phyloP scores from a whole-genome alignment of 1,284 basidiomycete genomes.

The Ceraceosorus guamensis region DNA sequence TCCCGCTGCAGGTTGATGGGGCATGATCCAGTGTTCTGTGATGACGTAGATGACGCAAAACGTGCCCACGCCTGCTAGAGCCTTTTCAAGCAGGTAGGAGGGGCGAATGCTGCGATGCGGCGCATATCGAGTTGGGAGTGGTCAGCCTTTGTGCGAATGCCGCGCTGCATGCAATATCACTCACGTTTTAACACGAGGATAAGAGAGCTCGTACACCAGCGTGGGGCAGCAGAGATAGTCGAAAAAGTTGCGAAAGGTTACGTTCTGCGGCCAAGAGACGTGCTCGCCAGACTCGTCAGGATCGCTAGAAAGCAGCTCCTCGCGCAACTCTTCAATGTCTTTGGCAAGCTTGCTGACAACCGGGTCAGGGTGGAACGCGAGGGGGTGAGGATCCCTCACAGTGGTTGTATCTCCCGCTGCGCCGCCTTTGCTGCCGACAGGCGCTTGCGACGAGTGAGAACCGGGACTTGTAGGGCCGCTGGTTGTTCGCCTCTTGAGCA shows the following conservation, averaged over 20 bases:
- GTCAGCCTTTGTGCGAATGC: neutral
- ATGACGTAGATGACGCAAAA: slow-evolving; percentile 76
- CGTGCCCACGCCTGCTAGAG: slow-evolving; percentile 86
- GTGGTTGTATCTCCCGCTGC: slow-evolving; percentile 11
- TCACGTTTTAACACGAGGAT: slow-evolving; percentile 75
- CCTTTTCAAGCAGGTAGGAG: slow-evolving; percentile 87
- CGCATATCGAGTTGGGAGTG: neutral
- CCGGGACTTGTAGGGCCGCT: neutral
- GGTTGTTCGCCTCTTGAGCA: neutral
- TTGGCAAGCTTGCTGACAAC: slow-evolving; percentile 65
- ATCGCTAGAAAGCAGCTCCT: slow-evolving; percentile 61
- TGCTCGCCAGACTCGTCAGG: neutral
- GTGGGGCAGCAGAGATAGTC: slow-evolving; percentile 85
- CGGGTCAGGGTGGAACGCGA: slow-evolving; percentile 67
- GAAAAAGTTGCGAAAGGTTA: slow-evolving; percentile 74
- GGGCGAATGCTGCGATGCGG: slow-evolving; percentile 65
- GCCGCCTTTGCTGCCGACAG: neutral
- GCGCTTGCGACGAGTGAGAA: too few species aligned
- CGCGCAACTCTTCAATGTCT: slow-evolving; percentile 69
- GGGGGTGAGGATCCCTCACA: slow-evolving; percentile 53
- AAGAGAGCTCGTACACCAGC: slow-evolving; percentile 91
- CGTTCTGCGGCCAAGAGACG: slow-evolving; percentile 69
- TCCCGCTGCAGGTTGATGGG: slow-evolving; percentile 51
- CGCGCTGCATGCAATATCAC: neutral
- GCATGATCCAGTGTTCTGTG: slow-evolving; percentile 79